phyloP scores from a whole-genome alignment of 257 asterid genomes.

The Salvia rosmarinus region DNA sequence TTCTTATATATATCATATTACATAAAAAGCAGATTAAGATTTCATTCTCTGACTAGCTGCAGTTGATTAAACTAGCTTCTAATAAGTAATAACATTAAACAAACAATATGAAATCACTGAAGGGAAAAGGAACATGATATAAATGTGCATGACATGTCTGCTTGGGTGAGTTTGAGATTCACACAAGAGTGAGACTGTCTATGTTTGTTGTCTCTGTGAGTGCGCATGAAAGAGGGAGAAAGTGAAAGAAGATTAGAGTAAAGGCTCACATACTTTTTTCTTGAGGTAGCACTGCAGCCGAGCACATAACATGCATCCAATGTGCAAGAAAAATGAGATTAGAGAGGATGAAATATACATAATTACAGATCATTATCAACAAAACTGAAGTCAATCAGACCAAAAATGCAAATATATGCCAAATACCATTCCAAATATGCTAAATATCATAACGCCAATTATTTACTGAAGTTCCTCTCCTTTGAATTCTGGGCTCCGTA shows the following conservation, averaged over 20 bases:
- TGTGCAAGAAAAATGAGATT: slow-evolving; percentile 37
- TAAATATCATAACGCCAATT: slow-evolving; percentile 14
- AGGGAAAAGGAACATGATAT: neutral
- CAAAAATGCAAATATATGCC: slow-evolving; percentile 3
- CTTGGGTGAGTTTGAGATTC: neutral
- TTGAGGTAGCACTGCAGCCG: slow-evolving; percentile 87
- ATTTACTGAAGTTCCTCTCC: slow-evolving; percentile 10
- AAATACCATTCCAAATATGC: slow-evolving; percentile 21
- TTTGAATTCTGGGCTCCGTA: slow-evolving; percentile 17
- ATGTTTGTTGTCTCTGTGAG: neutral
- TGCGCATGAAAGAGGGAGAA: slow-evolving; percentile 12
- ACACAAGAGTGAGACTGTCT: slow-evolving; percentile 21
- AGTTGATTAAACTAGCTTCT: slow-evolving; percentile 9
- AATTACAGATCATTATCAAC: slow-evolving; percentile 27
- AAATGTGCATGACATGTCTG: neutral
- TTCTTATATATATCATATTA: neutral
- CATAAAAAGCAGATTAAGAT: slow-evolving; percentile 1
- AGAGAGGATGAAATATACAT: slow-evolving; percentile 37
- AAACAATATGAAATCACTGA: slow-evolving; percentile 13
- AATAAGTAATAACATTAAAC: slow-evolving; percentile 17
- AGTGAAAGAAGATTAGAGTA: slow-evolving; percentile 23
- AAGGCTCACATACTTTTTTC: slow-evolving; percentile 68
- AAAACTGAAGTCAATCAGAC: slow-evolving; percentile 6
- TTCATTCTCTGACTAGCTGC: slow-evolving; percentile 12
- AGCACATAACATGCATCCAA: slow-evolving; percentile 53